A percentile compares a stretch with the other conserved stretches of the same genome.
phyloP scores from a whole-genome alignment of 345 rosid genomes.

The Populus ilicifolia region DNA sequence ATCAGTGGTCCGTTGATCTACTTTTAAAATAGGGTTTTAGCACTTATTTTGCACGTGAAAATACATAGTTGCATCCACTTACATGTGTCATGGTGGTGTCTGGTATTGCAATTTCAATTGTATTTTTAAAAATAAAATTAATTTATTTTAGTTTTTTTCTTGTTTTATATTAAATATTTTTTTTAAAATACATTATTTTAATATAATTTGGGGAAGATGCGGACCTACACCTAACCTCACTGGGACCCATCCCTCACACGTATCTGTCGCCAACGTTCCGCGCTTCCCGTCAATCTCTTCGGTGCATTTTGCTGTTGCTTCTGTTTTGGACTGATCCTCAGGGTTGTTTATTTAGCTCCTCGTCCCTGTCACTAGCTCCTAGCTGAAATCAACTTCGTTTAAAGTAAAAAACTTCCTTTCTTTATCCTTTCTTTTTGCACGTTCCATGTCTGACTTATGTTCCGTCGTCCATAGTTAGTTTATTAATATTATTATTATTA shows the following conservation, averaged over 20 bases:
- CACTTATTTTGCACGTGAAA: conserved; percentile 7
- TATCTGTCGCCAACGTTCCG: neutral
- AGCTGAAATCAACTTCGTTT: neutral
- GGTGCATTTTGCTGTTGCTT: neutral
- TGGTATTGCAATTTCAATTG: too few relatives aligned
- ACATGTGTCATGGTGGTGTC: too few relatives aligned
- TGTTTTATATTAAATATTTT: too few relatives aligned
- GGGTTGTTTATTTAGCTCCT: neutral
- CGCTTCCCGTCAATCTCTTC: neutral
- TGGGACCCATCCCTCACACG: neutral
- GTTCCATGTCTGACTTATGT: too few relatives aligned
- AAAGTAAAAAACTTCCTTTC: too few relatives aligned
- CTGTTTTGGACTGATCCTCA: neutral
- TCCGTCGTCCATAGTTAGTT: neutral
- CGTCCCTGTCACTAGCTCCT: neutral
- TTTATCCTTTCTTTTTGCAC: neutral
- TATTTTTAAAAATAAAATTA: too few relatives aligned
- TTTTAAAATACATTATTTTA: too few relatives aligned
- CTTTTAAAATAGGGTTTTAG: neutral
- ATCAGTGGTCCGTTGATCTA: too few relatives aligned
- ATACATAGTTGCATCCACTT: neutral
- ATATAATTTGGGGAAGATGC: too few relatives aligned
- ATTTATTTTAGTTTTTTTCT: too few relatives aligned
- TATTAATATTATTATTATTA: too few relatives aligned
- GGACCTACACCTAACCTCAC: neutral